A percentile compares a stretch with the other conserved stretches of the same genome.
phyloP scores from a whole-genome alignment of 495 filamentous ascomycete genomes.

The Penicillium diatomitis region DNA sequence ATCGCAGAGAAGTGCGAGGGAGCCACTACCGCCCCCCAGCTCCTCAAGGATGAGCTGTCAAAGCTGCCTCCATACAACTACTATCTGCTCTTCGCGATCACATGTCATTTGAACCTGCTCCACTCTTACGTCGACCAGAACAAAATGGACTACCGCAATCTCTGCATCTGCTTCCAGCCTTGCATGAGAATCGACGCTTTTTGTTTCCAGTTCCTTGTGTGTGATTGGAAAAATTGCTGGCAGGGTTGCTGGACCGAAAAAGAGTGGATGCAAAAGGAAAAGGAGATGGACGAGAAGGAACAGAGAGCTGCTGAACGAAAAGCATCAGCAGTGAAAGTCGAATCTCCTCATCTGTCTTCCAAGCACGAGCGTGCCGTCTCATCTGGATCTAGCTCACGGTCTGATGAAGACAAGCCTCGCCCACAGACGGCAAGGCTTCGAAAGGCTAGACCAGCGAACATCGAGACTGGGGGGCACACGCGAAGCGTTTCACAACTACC shows the following conservation, averaged over 20 bases:
- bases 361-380: conserved; percentile 52
- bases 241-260: conserved; percentile 91
- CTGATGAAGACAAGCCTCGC: conserved; percentile 23
- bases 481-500: conserved; percentile 40
- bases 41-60: conserved; percentile 82
- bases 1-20: conserved; percentile 65
- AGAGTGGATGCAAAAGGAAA: conserved; percentile 65
- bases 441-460: conserved; percentile 31
- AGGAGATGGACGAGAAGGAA: conserved; percentile 42
- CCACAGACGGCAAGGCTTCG: conserved; percentile 24
- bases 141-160: conserved; percentile 89
- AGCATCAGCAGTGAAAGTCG: conserved; percentile 5
- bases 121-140: conserved; percentile 79
- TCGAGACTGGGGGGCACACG: conserved; percentile 25
- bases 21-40: conserved; percentile 65
- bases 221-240: conserved; percentile 91
- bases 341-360: conserved; percentile 5
- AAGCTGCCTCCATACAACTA: conserved; percentile 88
- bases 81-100: conserved; percentile 91
- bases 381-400: conserved; percentile 50
- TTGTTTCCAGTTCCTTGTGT: conserved; percentile 85
- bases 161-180: conserved; percentile 91
- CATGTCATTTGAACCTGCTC: conserved; percentile 81
- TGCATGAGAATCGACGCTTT: conserved; percentile 86
- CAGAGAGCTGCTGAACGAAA: conserved; percentile 16